Conservation (phyloP, 768 basidiomycete genomes). For the Amanita pseudoporphyria region DNA sequence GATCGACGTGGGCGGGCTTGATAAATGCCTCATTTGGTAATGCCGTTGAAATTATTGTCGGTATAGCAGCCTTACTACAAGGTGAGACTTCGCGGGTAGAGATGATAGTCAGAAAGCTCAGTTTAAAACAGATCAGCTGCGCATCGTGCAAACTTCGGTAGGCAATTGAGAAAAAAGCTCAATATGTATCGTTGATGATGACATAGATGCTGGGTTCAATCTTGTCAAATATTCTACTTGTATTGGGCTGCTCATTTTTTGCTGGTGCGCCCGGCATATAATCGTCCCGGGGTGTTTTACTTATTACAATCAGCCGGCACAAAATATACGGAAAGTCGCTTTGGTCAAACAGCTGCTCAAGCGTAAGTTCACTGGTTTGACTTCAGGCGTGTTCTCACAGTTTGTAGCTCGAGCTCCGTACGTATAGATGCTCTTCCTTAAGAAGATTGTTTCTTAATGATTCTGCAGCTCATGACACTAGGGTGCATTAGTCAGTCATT, state of each 20-base stretch:
- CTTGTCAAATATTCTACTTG: slow-evolving; percentile 81
- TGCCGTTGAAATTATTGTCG: slow-evolving; percentile 86
- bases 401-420: slow-evolving; percentile 38
- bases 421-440: slow-evolving; percentile 7
- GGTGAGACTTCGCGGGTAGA: slow-evolving; percentile 26
- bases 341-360: slow-evolving; percentile 82
- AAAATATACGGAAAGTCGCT: slow-evolving; percentile 54
- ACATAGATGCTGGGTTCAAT: slow-evolving; percentile 82
- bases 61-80: slow-evolving; percentile 74
- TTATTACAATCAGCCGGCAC: slow-evolving; percentile 44
- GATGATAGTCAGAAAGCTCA: not conserved
- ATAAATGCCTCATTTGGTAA: slow-evolving; percentile 82
- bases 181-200: not conserved
- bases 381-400: slow-evolving; percentile 6
- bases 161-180: slow-evolving; percentile 13
- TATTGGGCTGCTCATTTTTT: slow-evolving; percentile 86
- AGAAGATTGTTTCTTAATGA: not conserved
- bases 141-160: slow-evolving; percentile 88
- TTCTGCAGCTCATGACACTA: slow-evolving; percentile 65
- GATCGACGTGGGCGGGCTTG: slow-evolving; percentile 79
- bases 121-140: slow-evolving; percentile 51
- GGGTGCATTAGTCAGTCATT: slow-evolving; percentile 64
- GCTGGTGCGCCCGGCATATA: slow-evolving; percentile 40
- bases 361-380: slow-evolving; percentile 39
- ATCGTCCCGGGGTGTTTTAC: slow-evolving; percentile 1